phyloP scores from a whole-genome alignment of 106 monocot genomes.

The Gastrodia elata region DNA sequence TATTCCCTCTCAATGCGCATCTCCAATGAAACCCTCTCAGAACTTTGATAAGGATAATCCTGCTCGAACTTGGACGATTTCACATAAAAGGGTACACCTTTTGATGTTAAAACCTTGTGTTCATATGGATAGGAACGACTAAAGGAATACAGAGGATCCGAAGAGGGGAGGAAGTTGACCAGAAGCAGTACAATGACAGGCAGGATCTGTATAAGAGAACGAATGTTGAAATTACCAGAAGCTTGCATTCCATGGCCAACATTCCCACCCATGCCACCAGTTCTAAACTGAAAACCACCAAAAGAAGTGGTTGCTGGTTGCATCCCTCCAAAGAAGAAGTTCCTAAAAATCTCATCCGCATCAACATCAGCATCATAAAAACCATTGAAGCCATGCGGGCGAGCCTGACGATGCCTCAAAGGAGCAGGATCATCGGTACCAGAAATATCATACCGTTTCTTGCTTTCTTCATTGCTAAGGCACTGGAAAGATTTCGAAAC shows the following conservation, averaged over 20 bases:
- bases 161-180: conserved; percentile 71
- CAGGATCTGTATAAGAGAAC: conserved; percentile 64
- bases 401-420: conserved; percentile 4
- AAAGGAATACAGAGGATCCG: conserved; percentile 56
- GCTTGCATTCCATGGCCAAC: conserved; percentile 29
- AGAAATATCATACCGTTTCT: conserved; percentile 72
- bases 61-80: conserved; percentile 66
- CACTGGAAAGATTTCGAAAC: conserved; percentile 97
- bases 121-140: conserved; percentile 45
- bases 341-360: conserved; percentile 94
- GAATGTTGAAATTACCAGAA: conserved; percentile 27
- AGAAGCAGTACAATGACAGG: conserved; percentile 66
- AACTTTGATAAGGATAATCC: conserved; percentile 63
- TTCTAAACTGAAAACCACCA: conserved; percentile 62
- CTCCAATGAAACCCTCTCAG: conserved; percentile 46
- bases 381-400: conserved; percentile 41
- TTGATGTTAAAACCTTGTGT: conserved; percentile 59
- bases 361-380: conserved; percentile 79
- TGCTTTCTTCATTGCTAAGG: conserved; percentile 71
- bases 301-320: conserved; percentile 39
- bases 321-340: conserved; percentile 57
- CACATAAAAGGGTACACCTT: conserved; percentile 69
- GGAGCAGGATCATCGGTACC: conserved; percentile 67
- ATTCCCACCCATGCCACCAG: conserved; percentile 48
- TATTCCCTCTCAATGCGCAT: conserved; percentile 77